Evolutionary conservation across 2,329 filamentous ascomycete species (phyloP).

Genomic region (Aspergillus sp.): DNA sequence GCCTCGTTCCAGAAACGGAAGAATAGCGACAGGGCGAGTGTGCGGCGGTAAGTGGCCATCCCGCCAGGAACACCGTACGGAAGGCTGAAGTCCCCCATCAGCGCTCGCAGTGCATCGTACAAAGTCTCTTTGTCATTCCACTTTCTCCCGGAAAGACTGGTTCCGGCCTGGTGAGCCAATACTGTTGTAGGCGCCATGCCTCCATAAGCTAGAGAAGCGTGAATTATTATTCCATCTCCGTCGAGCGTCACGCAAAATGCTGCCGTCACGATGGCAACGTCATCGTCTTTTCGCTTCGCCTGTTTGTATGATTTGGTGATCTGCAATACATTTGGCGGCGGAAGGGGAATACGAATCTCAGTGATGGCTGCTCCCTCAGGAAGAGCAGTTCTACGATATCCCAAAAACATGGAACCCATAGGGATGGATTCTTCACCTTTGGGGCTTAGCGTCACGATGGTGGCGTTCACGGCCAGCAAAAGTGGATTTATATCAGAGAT

Average conservation of each 20-base stretch:
- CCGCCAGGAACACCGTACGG: conserved; percentile 87
- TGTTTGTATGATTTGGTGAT: conserved; percentile 64
- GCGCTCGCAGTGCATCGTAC: conserved; percentile 79
- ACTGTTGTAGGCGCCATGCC: conserved; percentile 92
- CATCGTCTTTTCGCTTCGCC: conserved; percentile 93
- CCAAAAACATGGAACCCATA: conserved; percentile 54
- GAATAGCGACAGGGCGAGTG: conserved; percentile 86
- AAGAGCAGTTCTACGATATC: conserved; percentile 46
- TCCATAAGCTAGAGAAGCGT: conserved; percentile 40
- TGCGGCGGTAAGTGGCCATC: conserved; percentile 94
- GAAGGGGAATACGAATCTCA: conserved; percentile 77
- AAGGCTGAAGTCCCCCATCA: conserved; percentile 86
- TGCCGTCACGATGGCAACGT: conserved; percentile 94
- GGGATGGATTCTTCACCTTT: conserved; percentile 69
- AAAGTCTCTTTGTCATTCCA: conserved; percentile 76
- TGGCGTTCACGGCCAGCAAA: conserved; percentile 68
- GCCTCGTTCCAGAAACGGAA: conserved; percentile 95
- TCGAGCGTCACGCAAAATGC: conserved; percentile 58
- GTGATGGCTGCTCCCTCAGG: conserved; percentile 76
- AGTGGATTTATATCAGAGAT: conserved; percentile 96
- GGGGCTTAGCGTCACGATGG: no score
- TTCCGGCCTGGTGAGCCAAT: conserved; percentile 70
- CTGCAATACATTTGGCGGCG: conserved; percentile 40
- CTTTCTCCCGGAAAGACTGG: conserved; percentile 67
- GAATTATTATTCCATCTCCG: not conserved